Evolutionary conservation across 2,329 filamentous ascomycete species (phyloP), one percentile per base, ranked within the genome.

Genomic region (Nemania bipapillata): DNA sequence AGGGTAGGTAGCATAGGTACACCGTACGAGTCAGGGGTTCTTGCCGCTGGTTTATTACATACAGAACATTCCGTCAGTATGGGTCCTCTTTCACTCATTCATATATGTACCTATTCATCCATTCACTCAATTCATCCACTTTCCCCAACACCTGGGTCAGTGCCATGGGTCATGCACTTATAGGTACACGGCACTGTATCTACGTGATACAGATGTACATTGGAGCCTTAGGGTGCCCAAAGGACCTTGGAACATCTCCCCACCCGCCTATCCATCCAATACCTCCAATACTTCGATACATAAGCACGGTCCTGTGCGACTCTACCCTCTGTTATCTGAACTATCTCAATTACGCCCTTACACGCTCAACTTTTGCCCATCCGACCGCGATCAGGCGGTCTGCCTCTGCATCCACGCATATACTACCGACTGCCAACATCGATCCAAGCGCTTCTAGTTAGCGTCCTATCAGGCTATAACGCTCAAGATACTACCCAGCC

Each of bases 11-110:
- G n/a, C n/a, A n/a, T n/a, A n/a, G n/a, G n/a, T n/a, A n/a, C n/a
- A n/a, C n/a, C n/a, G 32, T 65, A 53, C 65, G 61, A 68, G 65
- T 65, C 65, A 65, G 50, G 65, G 65, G 50, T 49, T 37, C 20
- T 63, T 67, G 60, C 59, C 65, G 65, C 65, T 55, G 50, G 50
- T 64, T 57, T 61, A 67, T 67, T 63, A 63, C 15, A n/a, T 49
- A 49, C 22, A 50, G 35, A 53, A 22, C 62, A 69, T 69, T 62
- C 66, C 66, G 62, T 69, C 66, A 69, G 56, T 56, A 68, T 45
- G 61, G 66, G 54, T 55, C 53, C 47, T 24, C 5, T 54, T 32
- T 32, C 52, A 42, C 53, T 22, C 11, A 40, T 9, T 4, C 30
- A 9, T 9, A 32, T 32, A n/a, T n/a, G n/a, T n/a, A n/a, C n/a